Conservation (phyloP, 2,329 filamentous ascomycete genomes). For the Fusarium albidum region DNA sequence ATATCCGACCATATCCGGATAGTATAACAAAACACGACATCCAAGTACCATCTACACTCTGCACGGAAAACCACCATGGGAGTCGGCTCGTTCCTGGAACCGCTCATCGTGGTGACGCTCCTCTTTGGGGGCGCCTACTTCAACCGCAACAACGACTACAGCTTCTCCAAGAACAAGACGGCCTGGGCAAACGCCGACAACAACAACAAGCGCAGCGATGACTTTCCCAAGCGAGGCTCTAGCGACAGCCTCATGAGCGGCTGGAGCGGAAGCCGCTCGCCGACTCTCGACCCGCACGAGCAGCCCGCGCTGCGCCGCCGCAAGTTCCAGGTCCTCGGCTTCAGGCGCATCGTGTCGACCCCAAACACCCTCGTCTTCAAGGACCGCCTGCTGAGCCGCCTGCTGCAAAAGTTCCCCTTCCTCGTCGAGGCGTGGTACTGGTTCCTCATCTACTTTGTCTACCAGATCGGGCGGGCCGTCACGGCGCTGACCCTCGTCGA, state of each 20-base stretch:
- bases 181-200: constrained; percentile 29
- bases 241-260: constrained; percentile 38
- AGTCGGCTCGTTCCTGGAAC: constrained; percentile 52
- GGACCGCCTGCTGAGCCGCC: constrained; percentile 49
- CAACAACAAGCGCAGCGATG: constrained; percentile 43
- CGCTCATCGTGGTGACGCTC: constrained; percentile 52
- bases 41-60: no score
- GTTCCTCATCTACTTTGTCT: constrained; percentile 80
- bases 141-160: constrained; percentile 52
- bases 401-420: constrained; percentile 75
- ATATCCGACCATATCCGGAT: no score
- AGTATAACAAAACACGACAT: no score
- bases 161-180: constrained; percentile 36
- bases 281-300: constrained; percentile 40
- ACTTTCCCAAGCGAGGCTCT: constrained; percentile 37
- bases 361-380: constrained; percentile 46
- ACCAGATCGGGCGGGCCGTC: constrained; percentile 77
- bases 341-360: constrained; percentile 41
- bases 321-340: constrained; percentile 45
- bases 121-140: constrained; percentile 55
- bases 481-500: constrained; percentile 74
- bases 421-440: constrained; percentile 81
- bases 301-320: constrained; percentile 43
- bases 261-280: constrained; percentile 39
- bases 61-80: constrained; percentile 44